Evolutionary conservation across 306 rosid genomes (phyloP).

Genomic region (Pachyrhizus erosus): DNA sequence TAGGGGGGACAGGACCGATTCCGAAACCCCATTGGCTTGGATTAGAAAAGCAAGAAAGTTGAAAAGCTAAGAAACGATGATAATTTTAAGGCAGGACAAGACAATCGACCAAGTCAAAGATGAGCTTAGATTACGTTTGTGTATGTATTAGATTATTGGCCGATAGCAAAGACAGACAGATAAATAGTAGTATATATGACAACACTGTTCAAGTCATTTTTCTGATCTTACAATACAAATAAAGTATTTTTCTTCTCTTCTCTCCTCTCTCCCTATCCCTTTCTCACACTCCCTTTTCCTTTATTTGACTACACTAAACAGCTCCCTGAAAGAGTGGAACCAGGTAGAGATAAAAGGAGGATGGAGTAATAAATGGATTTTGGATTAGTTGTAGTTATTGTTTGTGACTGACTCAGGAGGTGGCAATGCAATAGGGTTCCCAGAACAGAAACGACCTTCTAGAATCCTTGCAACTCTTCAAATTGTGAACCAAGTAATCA

Average conservation of each 20-base stretch:
- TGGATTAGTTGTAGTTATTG: constrained; percentile 31
- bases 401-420: constrained; percentile 55
- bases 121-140: constrained; percentile 43
- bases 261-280: constrained; percentile 23
- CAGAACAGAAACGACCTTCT: constrained; percentile 72
- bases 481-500: constrained; percentile 64
- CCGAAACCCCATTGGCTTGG: constrained; percentile 57
- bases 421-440: constrained; percentile 90
- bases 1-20: constrained; percentile 51
- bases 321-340: constrained; percentile 50
- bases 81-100: constrained; percentile 46
- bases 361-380: constrained; percentile 43
- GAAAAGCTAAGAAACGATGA: constrained; percentile 32
- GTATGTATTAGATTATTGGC: neutral
- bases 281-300: constrained; percentile 31
- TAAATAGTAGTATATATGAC: neutral
- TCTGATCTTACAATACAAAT: constrained; percentile 49
- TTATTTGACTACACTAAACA: constrained; percentile 55
- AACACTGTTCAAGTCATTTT: constrained; percentile 50
- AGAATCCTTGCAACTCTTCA: constrained; percentile 74
- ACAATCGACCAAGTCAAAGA: constrained; percentile 58
- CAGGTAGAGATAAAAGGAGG: constrained; percentile 45
- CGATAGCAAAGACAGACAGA: constrained; percentile 9
- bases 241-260: constrained; percentile 22
- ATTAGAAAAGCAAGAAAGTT: constrained; percentile 46